phyloP scores from a whole-genome alignment of 768 basidiomycete genomes.

The Boletus insuetus region DNA sequence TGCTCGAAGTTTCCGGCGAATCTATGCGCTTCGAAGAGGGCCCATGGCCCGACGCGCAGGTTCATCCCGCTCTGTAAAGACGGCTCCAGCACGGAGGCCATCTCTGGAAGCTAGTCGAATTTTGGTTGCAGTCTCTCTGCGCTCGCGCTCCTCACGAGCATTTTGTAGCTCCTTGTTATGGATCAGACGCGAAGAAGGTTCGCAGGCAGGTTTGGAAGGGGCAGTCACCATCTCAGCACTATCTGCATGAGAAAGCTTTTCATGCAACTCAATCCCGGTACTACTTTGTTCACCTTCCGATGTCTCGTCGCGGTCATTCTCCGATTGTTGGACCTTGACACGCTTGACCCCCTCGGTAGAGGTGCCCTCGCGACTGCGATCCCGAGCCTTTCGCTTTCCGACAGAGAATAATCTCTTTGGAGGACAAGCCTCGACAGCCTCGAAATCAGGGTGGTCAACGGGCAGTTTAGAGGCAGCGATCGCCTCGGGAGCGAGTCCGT shows the following conservation, averaged over 20 bases:
- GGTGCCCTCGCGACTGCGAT: slow-evolving; percentile 21
- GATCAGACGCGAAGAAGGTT: not conserved
- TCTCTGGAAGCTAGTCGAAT: slow-evolving; percentile 21
- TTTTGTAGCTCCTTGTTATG: slow-evolving; percentile 6
- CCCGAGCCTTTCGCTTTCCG: slow-evolving; percentile 28
- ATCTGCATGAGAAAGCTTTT: not conserved
- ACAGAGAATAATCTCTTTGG: slow-evolving; percentile 55
- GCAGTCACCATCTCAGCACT: slow-evolving; percentile 2
- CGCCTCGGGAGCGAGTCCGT: slow-evolving; percentile 45
- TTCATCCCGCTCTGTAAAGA: slow-evolving; percentile 27
- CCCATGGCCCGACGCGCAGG: slow-evolving; percentile 32
- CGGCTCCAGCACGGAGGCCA: slow-evolving; percentile 31
- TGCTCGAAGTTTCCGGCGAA: not conserved
- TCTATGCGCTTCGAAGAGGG: slow-evolving; percentile 22
- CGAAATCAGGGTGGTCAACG: slow-evolving; percentile 62
- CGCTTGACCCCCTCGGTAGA: slow-evolving; percentile 15
- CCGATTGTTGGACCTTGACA: slow-evolving; percentile 2
- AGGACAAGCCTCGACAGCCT: slow-evolving; percentile 50
- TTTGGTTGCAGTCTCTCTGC: slow-evolving; percentile 23
- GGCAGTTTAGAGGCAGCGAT: slow-evolving; percentile 50
- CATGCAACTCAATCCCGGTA: not conserved
- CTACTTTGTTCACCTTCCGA: slow-evolving; percentile 19
- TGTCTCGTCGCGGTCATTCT: slow-evolving; percentile 3
- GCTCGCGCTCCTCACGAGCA: slow-evolving; percentile 27
- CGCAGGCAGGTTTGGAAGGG: slow-evolving; percentile 2